Conservation (phyloP, 2,329 filamentous ascomycete genomes). For the Aspergillus intermedius region DNA sequence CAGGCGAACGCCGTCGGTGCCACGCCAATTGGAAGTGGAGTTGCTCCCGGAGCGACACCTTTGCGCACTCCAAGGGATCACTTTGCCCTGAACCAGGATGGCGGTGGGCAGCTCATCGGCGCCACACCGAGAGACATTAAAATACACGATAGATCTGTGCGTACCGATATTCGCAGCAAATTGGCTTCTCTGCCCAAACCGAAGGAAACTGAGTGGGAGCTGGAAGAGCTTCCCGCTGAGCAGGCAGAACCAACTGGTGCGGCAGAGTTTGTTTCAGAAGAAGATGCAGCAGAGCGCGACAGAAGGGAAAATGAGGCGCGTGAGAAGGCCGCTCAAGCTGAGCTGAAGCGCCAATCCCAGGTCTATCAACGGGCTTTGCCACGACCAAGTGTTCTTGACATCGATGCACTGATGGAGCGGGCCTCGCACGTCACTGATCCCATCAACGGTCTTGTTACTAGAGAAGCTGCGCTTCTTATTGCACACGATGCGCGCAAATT, state of each 20-base stretch:
- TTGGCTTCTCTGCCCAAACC: slow-evolving; percentile 83
- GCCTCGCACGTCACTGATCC: slow-evolving; percentile 58
- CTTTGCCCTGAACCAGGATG: slow-evolving; percentile 72
- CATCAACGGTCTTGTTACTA: slow-evolving; percentile 62
- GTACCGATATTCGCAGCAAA: slow-evolving; percentile 56
- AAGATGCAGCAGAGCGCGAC: slow-evolving; percentile 69
- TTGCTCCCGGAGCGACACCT: slow-evolving; percentile 69
- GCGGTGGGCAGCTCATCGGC: slow-evolving; percentile 60
- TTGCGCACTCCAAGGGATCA: slow-evolving; percentile 82
- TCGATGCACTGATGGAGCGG: slow-evolving; percentile 59
- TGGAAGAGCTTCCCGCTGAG: slow-evolving; percentile 78
- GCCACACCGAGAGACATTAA: slow-evolving; percentile 73
- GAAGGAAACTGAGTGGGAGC: slow-evolving; percentile 88
- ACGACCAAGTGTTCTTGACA: slow-evolving; percentile 65
- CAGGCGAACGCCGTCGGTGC: slow-evolving; percentile 59
- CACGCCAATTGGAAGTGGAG: slow-evolving; percentile 55
- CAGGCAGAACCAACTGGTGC: slow-evolving; percentile 52
- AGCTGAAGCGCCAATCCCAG: slow-evolving; percentile 78
- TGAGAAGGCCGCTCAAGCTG: slow-evolving; percentile 60
- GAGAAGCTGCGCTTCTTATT: slow-evolving; percentile 72
- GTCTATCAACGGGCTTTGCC: slow-evolving; percentile 84
- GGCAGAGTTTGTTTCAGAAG: slow-evolving; percentile 49
- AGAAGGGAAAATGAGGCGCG: slow-evolving; percentile 55
- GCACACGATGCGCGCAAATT: slow-evolving; percentile 73
- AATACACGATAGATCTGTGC: slow-evolving; percentile 61